Evolutionary conservation across 352 stramenopile species (phyloP), one percentile per base, ranked within the genome.

Genomic region (Globisporangium viniferum): DNA sequence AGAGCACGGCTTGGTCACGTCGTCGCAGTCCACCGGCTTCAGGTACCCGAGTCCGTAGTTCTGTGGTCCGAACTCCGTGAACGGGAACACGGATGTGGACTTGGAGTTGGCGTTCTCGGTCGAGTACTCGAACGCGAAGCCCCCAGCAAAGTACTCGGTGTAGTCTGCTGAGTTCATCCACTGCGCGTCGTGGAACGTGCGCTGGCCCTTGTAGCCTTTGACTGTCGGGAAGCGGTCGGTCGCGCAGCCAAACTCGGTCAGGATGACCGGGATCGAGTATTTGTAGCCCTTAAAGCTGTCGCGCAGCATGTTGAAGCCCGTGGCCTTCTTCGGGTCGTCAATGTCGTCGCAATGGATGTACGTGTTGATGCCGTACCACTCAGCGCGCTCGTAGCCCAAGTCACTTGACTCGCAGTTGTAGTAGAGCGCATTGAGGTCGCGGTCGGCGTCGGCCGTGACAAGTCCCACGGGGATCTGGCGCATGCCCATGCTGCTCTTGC

Each of bases 341-440:
- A 76, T 78, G 64, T 81, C 72, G 60, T 92, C 76, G 68, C 89
- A 97, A 39, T 93, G 79, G 18, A 92, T 68, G 68, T 96, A 96
- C 48, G 79, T 76, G 70, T 96, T 97, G 62, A 97, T 77, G 35
- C 88, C 88, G 67, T 93, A 97, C 86, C 86, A 97, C 73, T 95
- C 82, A 14, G 84, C 81, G 35, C 80, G 81, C 72, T 97, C 88
- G 18, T 91, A 73, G 60, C 74, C 44, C 72, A 95, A 84, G 9
- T 46, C 69, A 59, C 91, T 76, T 7, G 81, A 90, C 59, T 76
- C 78, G 76, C 88, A 97, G 71, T 92, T 93, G 77, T 93, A 96
- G 73, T 97, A 96, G 48, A 81, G 62, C 12, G 84, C 77, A 51
- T 94, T 91, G 1, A 76, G 59, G 44, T 87, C 77, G 49, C 86